Evolutionary conservation across 2,329 filamentous ascomycete genomes (phyloP).

Genomic region (Cercospora sp.): DNA sequence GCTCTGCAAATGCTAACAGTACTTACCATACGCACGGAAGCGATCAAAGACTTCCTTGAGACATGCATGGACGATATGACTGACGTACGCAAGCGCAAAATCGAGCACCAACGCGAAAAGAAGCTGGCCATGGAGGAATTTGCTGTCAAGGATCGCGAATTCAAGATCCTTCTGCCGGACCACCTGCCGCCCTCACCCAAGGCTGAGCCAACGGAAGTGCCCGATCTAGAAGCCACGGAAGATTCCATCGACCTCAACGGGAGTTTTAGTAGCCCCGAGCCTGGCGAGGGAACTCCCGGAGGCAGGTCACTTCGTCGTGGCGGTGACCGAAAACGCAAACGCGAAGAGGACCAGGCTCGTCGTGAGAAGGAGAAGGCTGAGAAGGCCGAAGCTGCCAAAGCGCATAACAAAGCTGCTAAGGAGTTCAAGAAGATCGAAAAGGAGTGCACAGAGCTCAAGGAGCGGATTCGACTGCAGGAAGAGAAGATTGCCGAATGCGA

Average conservation of each 20-base stretch:
- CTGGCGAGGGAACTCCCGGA: slow-evolving; percentile 66
- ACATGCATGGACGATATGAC: slow-evolving; percentile 95
- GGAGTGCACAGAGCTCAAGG: slow-evolving; percentile 85
- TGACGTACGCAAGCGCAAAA: slow-evolving; percentile 89
- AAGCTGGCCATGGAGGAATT: slow-evolving; percentile 62
- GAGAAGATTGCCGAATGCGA: slow-evolving; percentile 82
- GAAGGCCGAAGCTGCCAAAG: slow-evolving; percentile 61
- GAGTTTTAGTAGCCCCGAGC: slow-evolving; percentile 56
- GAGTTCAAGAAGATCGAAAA: slow-evolving; percentile 85
- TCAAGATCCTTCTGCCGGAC: slow-evolving; percentile 70
- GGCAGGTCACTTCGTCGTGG: slow-evolving; percentile 59
- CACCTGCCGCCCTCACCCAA: slow-evolving; percentile 65
- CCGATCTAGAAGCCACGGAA: slow-evolving; percentile 44
- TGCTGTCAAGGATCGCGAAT: slow-evolving; percentile 35
- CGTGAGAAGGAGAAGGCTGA: slow-evolving; percentile 65
- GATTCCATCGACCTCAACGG: slow-evolving; percentile 59
- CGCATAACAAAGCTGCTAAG: slow-evolving; percentile 72
- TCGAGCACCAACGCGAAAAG: slow-evolving; percentile 81
- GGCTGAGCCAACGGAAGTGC: slow-evolving; percentile 33
- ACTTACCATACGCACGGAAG: slow-evolving; percentile 81
- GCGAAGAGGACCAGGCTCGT: slow-evolving; percentile 62
- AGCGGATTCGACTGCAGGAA: slow-evolving; percentile 76
- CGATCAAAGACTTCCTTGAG: slow-evolving; percentile 84
- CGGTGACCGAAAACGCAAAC: slow-evolving; percentile 60
- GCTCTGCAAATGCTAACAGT: slow-evolving; percentile 83